Conservation (phyloP, 192 early-diverging fungal genomes). For the Piromyces sp. region DNA sequence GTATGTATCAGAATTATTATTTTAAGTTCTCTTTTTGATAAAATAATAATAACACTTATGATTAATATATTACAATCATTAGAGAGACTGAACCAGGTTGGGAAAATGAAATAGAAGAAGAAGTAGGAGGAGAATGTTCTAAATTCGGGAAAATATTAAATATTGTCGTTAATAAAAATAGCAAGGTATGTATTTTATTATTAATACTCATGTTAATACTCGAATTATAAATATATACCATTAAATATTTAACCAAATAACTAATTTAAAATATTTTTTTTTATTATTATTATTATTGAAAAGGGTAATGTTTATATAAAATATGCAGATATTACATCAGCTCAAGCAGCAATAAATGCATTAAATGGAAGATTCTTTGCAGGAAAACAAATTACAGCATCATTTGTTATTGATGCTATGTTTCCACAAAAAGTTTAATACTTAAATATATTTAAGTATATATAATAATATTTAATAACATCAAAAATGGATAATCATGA, state of each 20-base stretch:
- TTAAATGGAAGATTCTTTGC: constrained; percentile 82
- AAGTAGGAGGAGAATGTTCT: constrained; percentile 64
- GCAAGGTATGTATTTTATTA: constrained; percentile 20
- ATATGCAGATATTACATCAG: constrained; percentile 50
- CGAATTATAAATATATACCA: too few species aligned
- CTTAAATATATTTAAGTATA: too few species aligned
- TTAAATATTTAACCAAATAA: background rate
- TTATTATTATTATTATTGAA: constrained; percentile 2
- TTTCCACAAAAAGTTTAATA: background rate
- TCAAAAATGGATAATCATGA: too few species aligned
- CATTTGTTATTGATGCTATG: background rate
- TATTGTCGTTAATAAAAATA: constrained; percentile 50
- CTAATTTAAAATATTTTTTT: constrained; percentile 2
- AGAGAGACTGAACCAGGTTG: constrained; percentile 70
- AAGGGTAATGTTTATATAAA: constrained; percentile 71
- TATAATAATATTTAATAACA: too few species aligned
- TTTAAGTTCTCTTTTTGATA: background rate
- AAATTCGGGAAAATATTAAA: constrained; percentile 61
- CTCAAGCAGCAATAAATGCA: constrained; percentile 44
- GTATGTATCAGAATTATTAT: constrained; percentile 20
- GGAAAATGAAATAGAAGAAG: constrained; percentile 67
- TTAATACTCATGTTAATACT: too few species aligned
- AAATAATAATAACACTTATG: too few species aligned
- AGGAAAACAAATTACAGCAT: constrained; percentile 43
- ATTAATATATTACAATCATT: too few species aligned